Conservation (phyloP, 768 basidiomycete species). For the Udeniomyces megalosporus region DNA sequence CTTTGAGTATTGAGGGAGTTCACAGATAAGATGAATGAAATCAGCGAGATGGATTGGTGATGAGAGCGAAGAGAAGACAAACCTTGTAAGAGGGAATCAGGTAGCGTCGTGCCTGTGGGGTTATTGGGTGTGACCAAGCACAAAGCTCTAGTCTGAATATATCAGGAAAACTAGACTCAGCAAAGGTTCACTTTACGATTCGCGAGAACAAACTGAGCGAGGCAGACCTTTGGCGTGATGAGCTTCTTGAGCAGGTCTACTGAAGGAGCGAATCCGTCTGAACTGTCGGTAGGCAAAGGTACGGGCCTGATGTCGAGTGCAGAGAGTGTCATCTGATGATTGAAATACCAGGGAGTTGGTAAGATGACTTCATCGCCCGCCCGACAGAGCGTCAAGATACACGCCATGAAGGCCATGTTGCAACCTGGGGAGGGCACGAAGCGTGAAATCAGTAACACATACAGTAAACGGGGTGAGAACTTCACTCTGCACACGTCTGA, state of each 20-base stretch:
- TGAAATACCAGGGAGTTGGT: constrained; percentile 26
- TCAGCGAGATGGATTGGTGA: background rate
- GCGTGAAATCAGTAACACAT: too few species aligned
- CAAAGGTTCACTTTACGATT: background rate
- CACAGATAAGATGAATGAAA: background rate
- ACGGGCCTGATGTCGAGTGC: constrained; percentile 47
- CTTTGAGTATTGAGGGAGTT: constrained; percentile 15
- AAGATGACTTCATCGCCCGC: constrained; percentile 22
- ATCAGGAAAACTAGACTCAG: too few species aligned
- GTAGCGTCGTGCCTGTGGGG: constrained; percentile 52
- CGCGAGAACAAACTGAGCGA: background rate
- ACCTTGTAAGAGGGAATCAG: constrained; percentile 37
- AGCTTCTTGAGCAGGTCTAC: constrained; percentile 36
- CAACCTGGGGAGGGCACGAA: too few species aligned
- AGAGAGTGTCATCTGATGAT: constrained; percentile 43
- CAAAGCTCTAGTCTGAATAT: too few species aligned
- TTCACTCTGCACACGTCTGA: constrained; percentile 52
- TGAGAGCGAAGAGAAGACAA: background rate
- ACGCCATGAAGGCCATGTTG: constrained; percentile 21
- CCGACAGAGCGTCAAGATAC: constrained; percentile 18
- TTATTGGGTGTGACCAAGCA: constrained; percentile 46
- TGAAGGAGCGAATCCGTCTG: constrained; percentile 43
- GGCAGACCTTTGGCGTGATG: constrained; percentile 42
- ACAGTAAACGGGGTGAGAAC: constrained; percentile 31
- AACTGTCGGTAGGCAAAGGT: constrained; percentile 35